These are phyloP conservation scores for Salix purpurea DNA, from an alignment of 345 rosid genomes.

Conservation along the genomic window DNA sequence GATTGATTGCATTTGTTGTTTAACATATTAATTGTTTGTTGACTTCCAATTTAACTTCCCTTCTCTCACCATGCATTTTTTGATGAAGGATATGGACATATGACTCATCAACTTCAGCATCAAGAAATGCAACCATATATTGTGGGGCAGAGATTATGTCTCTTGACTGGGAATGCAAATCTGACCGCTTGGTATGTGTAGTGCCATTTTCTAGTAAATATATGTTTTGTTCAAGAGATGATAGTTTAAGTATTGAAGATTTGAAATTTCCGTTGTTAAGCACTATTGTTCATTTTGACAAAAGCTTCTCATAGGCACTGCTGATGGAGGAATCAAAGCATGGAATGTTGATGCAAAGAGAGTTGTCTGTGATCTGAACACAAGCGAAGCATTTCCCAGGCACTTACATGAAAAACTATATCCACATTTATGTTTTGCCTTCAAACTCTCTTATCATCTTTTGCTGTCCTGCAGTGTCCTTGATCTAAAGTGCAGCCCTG, in stretches of 20 bases:
- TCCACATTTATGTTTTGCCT: constrained; percentile 2
- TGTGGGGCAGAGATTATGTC: constrained; percentile 71
- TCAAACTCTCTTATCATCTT: constrained; percentile 5
- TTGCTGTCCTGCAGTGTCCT: constrained; percentile 43
- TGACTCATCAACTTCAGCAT: constrained; percentile 58
- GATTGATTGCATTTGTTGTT: constrained; percentile 1
- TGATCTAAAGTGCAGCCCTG: constrained; percentile 75
- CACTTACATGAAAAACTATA: background rate
- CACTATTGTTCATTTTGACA: constrained; percentile 21
- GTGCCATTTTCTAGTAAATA: background rate
- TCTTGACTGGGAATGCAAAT: constrained; percentile 79
- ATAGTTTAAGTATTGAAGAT: background rate
- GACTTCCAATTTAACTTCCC: background rate
- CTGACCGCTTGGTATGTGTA: constrained; percentile 60
- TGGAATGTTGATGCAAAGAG: constrained; percentile 82
- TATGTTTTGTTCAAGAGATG: constrained; percentile 4
- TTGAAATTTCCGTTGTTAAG: constrained; percentile 14
- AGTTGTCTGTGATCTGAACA: constrained; percentile 69
- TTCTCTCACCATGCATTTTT: constrained; percentile 5
- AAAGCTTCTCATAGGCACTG: constrained; percentile 78
- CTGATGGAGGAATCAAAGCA: constrained; percentile 72
- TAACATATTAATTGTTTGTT: constrained; percentile 10
- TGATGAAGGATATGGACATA: constrained; percentile 62
- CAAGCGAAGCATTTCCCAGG: constrained; percentile 61
- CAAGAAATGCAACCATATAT: constrained; percentile 77